phyloP scores from a whole-genome alignment of 2,329 filamentous ascomycete genomes.

The Sporothrix variecibatus region DNA sequence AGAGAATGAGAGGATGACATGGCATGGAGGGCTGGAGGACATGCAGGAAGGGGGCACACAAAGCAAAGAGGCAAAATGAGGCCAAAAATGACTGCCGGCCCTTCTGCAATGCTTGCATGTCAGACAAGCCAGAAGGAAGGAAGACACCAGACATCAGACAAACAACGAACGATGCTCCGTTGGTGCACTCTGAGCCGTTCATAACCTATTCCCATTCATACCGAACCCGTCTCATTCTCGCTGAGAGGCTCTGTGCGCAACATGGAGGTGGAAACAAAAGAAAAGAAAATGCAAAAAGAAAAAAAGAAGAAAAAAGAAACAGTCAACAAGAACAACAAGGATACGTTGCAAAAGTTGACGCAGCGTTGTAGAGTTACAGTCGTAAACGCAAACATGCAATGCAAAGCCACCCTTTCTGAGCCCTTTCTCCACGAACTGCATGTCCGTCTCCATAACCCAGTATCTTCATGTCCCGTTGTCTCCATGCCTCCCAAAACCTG shows the following conservation, averaged over 20 bases:
- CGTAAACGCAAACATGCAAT: conserved; percentile 9
- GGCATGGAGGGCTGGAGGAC: background rate
- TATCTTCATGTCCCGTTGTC: background rate
- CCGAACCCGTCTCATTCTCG: conserved; percentile 7
- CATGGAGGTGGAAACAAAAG: background rate
- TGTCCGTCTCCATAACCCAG: background rate
- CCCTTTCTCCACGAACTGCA: too few relatives aligned
- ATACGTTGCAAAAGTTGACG: background rate
- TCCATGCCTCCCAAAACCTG: background rate
- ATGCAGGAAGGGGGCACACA: background rate
- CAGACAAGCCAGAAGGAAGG: background rate
- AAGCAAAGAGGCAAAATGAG: background rate
- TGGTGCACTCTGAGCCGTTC: background rate
- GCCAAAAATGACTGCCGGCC: background rate
- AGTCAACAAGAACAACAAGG: background rate
- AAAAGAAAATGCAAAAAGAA: background rate
- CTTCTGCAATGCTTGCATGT: background rate
- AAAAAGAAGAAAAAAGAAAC: background rate
- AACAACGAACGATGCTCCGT: background rate
- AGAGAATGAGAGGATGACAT: background rate
- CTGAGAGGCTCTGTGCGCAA: conserved; percentile 4
- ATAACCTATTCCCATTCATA: background rate
- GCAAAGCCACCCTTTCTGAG: background rate
- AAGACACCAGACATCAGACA: background rate
- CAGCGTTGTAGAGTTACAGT: background rate